A percentile compares a stretch with the other conserved stretches of the same genome.
These are phyloP conservation scores for Neofusicoccum ribis DNA, from an alignment of 2,329 filamentous ascomycete species.

Conservation along the genomic window DNA sequence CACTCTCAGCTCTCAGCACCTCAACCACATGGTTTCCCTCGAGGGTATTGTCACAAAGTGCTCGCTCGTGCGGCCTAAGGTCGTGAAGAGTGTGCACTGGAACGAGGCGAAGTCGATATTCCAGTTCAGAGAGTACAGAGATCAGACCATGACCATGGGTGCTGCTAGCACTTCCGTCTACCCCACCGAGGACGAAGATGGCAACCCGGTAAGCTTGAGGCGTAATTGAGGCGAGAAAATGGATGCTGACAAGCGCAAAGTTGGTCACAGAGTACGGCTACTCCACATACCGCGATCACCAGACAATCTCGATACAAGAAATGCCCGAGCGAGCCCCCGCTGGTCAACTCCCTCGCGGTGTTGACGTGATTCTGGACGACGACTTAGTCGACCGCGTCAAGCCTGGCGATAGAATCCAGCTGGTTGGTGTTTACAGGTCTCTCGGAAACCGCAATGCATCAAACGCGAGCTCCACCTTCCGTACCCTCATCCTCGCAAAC, in stretches of 20 bases:
- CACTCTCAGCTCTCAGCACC: slow-evolving; percentile 81
- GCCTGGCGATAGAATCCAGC: slow-evolving; percentile 90
- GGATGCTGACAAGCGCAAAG: slow-evolving; percentile 30
- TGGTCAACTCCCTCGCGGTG: slow-evolving; percentile 89
- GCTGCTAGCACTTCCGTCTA: slow-evolving; percentile 89
- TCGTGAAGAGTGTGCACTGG: slow-evolving; percentile 98
- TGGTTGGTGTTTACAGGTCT: slow-evolving; percentile 94
- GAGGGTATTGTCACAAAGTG: slow-evolving; percentile 98
- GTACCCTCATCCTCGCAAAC: slow-evolving; percentile 90
- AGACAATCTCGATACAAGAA: slow-evolving; percentile 97
- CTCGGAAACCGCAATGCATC: slow-evolving; percentile 92
- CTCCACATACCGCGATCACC: slow-evolving; percentile 93
- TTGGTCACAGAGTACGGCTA: slow-evolving; percentile 94
- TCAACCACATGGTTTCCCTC: slow-evolving; percentile 96
- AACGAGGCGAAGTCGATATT: slow-evolving; percentile 86
- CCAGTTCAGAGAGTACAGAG: slow-evolving; percentile 84
- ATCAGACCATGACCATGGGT: slow-evolving; percentile 93
- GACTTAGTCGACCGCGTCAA: slow-evolving; percentile 94
- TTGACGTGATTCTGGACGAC: slow-evolving; percentile 95
- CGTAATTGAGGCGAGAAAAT: neutral
- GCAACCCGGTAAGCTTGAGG: slow-evolving; percentile 65
- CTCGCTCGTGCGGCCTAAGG: slow-evolving; percentile 91
- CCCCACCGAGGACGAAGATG: slow-evolving; percentile 88
- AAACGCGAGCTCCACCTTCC: slow-evolving; percentile 89
- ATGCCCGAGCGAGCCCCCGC: slow-evolving; percentile 97